Evolutionary conservation across 2,329 filamentous ascomycete genomes (phyloP), one percentile per base, ranked within the genome.

Genomic region (Aspergillus ochraceus): DNA sequence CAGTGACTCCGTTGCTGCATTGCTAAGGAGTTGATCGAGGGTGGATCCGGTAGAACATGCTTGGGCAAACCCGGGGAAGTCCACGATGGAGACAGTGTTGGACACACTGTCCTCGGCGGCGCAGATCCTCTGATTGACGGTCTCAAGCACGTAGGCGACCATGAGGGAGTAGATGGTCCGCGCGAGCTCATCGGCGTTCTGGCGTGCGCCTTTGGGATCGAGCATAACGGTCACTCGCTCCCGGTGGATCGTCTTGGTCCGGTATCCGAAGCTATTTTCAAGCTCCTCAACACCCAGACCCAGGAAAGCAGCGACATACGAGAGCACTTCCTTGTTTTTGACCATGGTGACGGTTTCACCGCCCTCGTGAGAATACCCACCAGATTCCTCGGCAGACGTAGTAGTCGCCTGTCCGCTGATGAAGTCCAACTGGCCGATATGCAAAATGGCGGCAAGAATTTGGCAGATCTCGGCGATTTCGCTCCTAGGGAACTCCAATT

Each of bases 181-280:
- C 4, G 95, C 93, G 52, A 99, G 85, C 76, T 98, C 95, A 71
- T 98, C 93, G 17, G 95, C 95, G 68, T 97, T 97, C 45, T 87
- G 89, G 54, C 92, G 89, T 50, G 95, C 95, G 45, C 95, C 95
- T 59, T 87, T 88, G 6, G 94, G 91, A 71, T 99, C 95, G 36
- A 99, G 85, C 93, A 99, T 96, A 65, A 99, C 91, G 0, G 95
- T 99, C n/a, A 99, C 95, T 57, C 95, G 89, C 81, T 99, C 95
- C 64, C 92, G 90, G 72, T 96, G 91, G 58, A 99, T 89, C 67
- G 95, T 97, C 82, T 96, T 97, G 20, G 92, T 98, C 80, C 96
- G 96, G 82, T 97, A 97, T 3, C 93, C 92, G 59, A 99, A 82
- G 30, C 92, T 96, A 45, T 86, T 88, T 78, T 99, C 93, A 6